Percentiles rank a stretch among this genome's conserved stretches.
These are phyloP conservation scores for Endoconidiophora polonica DNA, from an alignment of 2,329 filamentous ascomycete genomes.

Conservation along the genomic window DNA sequence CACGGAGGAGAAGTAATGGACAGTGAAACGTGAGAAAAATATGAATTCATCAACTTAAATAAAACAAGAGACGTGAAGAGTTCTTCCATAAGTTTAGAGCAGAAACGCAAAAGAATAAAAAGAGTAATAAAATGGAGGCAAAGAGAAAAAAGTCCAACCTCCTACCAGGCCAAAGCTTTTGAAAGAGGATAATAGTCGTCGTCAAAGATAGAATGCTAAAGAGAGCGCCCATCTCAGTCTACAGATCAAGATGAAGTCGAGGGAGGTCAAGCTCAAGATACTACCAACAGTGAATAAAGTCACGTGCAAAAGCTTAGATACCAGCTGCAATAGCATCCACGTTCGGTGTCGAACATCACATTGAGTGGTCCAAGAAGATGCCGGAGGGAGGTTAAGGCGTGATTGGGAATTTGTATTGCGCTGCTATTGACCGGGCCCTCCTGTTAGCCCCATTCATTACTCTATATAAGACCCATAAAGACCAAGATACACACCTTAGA, in stretches of 20 bases:
- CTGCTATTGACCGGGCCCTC: conserved; percentile 15
- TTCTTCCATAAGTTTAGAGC: conserved; percentile 5
- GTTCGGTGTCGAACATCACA: too few relatives aligned
- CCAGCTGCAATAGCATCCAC: not conserved
- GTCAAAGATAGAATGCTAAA: conserved; percentile 1
- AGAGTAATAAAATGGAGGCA: conserved; percentile 14
- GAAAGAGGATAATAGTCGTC: conserved; percentile 9
- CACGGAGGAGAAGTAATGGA: too few relatives aligned
- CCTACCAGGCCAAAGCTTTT: conserved; percentile 12
- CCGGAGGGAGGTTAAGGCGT: conserved; percentile 5
- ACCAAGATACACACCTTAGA: conserved; percentile 54
- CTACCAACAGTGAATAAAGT: not conserved
- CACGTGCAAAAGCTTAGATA: not conserved
- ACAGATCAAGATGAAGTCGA: too few relatives aligned
- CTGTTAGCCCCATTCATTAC: conserved; percentile 15
- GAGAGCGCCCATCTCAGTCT: not conserved
- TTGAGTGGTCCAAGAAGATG: too few relatives aligned
- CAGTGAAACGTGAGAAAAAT: not conserved
- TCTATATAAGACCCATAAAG: conserved; percentile 1
- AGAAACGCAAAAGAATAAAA: conserved; percentile 20
- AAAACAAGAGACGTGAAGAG: conserved; percentile 9
- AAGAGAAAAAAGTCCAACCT: conserved; percentile 9
- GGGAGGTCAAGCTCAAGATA: too few relatives aligned
- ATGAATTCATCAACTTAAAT: conserved; percentile 1
- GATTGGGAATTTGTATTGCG: conserved; percentile 20